Conservation (phyloP, 768 basidiomycete species). For the Hemileccinum rubropunctum region DNA sequence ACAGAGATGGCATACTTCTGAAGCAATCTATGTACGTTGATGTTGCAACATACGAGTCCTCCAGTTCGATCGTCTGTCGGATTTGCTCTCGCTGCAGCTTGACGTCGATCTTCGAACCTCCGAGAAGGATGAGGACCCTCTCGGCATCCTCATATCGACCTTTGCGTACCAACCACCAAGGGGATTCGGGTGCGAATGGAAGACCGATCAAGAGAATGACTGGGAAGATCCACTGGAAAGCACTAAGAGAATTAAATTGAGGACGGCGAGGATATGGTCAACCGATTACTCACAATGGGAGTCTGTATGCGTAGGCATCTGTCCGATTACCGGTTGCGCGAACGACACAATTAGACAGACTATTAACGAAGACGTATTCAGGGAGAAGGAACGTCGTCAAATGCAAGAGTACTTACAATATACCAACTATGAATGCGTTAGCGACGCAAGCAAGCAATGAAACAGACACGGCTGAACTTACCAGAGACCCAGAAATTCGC, state of each 20-base stretch:
- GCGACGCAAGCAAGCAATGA: neutral
- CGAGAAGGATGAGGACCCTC: conserved; percentile 16
- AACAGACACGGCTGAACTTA: conserved; percentile 3
- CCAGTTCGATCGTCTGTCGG: conserved; percentile 28
- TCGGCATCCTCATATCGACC: conserved; percentile 26
- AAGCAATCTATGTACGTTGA: conserved; percentile 33
- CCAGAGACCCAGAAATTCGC: conserved; percentile 26
- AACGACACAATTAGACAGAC: conserved; percentile 26
- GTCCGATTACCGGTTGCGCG: conserved; percentile 21
- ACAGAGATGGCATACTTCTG: conserved; percentile 15
- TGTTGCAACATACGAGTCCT: conserved; percentile 26
- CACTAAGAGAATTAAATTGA: conserved; percentile 7
- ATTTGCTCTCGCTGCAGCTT: conserved; percentile 24
- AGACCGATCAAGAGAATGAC: conserved; percentile 30
- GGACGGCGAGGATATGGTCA: neutral
- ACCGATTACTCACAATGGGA: conserved; percentile 23
- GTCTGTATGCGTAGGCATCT: conserved; percentile 23
- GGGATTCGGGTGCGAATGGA: conserved; percentile 30
- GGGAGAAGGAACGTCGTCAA: neutral
- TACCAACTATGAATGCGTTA: conserved; percentile 15
- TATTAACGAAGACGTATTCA: neutral
- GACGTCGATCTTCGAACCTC: conserved; percentile 22
- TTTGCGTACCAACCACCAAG: conserved; percentile 35
- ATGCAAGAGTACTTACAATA: conserved; percentile 15
- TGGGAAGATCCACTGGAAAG: conserved; percentile 35